Evolutionary conservation across 495 filamentous ascomycete species (phyloP), one percentile per base, ranked within the genome.

Genomic region (Penicillium ochrochloron): DNA sequence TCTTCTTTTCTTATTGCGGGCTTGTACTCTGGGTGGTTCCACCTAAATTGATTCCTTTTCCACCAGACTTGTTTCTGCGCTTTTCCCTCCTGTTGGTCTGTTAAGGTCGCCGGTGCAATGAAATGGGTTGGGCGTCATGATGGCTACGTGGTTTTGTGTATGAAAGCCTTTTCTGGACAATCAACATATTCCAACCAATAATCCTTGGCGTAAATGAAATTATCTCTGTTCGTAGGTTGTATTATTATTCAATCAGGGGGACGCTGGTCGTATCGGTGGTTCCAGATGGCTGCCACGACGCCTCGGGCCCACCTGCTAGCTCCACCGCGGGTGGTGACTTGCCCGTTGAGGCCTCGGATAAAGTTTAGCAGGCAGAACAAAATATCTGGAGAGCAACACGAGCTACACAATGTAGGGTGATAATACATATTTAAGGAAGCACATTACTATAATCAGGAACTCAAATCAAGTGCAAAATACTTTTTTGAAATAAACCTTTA

Each of bases 11-110:
- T 57, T 35, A 60, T 64, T 68, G 57, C 62, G 62, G 67, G 62
- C 63, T 58, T 57, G 62, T 67, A 57, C 58, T 66, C 67, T 67
- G 67, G 42, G 61, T 73, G 69, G 62, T 64, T 57, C 63, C 68
- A 61, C 74, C 70, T 70, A 75, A 77, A 77, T 76, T 77, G 70
- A 76, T 67, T 64, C 66, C 66, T 64, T 64, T 67, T 66, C 64
- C 60, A 60, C 63, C 59, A 66, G 60, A 62, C 52, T 39, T 62
- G 59, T 63, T 70, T 63, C 59, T 63, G 60, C 64, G 67, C 63
- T 62, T 46, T 62, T 64, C 61, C 61, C 41, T 50, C 55, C 57
- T 2, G 60, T 64, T 65, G 61, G 52, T 66, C 59, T 54, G 67
- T 34, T 60, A 50, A 57, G 61, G 41, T 69, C 64, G 62, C 66